Evolutionary conservation across 2,329 filamentous ascomycete species (phyloP).

Genomic region (Cryphonectria japonica): DNA sequence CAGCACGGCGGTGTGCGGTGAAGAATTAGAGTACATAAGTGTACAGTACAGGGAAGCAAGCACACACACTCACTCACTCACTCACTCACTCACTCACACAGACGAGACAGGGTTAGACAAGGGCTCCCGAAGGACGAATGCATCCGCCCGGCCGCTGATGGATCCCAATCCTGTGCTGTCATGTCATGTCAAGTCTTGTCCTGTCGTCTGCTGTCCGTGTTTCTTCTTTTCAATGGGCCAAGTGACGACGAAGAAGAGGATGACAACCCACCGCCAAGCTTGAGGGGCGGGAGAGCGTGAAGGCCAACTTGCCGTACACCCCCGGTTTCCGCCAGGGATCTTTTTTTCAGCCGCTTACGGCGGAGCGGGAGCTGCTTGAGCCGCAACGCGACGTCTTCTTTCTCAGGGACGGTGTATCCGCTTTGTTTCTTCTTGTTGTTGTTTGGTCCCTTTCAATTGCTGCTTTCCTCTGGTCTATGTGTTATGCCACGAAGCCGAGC

Average conservation of each 20-base stretch:
- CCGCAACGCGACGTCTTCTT: conserved; percentile 3
- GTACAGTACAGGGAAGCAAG: too few species aligned
- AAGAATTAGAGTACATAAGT: neutral
- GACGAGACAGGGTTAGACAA: neutral
- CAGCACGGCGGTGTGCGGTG: neutral
- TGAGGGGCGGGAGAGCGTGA: neutral
- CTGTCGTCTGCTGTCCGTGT: too few species aligned
- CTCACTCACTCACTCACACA: too few species aligned
- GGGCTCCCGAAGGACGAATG: neutral
- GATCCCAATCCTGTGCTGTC: too few species aligned
- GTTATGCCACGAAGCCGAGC: neutral
- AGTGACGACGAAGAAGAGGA: too few species aligned
- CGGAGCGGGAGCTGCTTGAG: conserved; percentile 10
- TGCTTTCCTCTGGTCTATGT: neutral
- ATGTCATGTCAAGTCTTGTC: neutral
- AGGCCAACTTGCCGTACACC: too few species aligned
- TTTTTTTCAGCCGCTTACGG: conserved; percentile 6
- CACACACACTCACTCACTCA: too few species aligned
- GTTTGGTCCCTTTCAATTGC: too few species aligned
- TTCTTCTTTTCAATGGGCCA: too few species aligned
- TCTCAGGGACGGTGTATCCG: too few species aligned
- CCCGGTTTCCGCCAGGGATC: neutral
- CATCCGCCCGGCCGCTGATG: neutral
- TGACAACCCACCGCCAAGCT: neutral
- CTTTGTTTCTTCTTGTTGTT: too few species aligned